Conservation (phyloP, 2,329 filamentous ascomycete genomes). For the Ophiognomonia clavigignenti-juglandacearum region DNA sequence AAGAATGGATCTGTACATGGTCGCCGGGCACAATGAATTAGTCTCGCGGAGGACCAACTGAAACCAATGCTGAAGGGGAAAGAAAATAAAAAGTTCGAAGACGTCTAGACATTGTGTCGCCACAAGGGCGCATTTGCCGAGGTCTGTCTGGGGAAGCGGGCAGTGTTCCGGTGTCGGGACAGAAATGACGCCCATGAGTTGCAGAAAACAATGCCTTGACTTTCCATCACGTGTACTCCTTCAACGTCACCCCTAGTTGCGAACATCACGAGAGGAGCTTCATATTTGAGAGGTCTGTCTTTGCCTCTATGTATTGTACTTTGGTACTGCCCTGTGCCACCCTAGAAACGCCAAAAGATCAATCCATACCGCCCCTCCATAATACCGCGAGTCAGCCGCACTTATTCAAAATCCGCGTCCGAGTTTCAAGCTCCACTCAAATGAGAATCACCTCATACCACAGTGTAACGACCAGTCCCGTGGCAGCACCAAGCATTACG, state of each 20-base stretch:
- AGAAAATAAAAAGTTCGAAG: not conserved
- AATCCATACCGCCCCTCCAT: no score
- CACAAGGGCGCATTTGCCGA: not conserved
- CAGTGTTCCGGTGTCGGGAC: not conserved
- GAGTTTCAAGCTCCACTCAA: no score
- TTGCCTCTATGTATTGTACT: no score
- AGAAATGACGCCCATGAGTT: not conserved
- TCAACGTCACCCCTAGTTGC: not conserved
- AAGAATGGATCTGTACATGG: slow-evolving; percentile 12
- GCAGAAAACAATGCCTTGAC: not conserved
- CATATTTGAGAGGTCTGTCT: no score
- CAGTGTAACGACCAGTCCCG: not conserved
- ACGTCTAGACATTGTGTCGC: not conserved
- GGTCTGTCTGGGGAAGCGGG: no score
- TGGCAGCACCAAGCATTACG: not conserved
- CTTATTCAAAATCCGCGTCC: no score
- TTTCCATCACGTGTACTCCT: not conserved
- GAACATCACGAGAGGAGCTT: no score
- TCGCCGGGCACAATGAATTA: slow-evolving; percentile 4
- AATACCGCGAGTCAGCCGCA: no score
- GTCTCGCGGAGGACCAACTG: not conserved
- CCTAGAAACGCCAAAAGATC: no score
- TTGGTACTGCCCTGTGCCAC: no score
- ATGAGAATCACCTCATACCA: no score
- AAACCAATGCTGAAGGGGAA: not conserved